Evolutionary conservation across 2,329 filamentous ascomycete species (phyloP).

Genomic region (Monosporascus sp.): DNA sequence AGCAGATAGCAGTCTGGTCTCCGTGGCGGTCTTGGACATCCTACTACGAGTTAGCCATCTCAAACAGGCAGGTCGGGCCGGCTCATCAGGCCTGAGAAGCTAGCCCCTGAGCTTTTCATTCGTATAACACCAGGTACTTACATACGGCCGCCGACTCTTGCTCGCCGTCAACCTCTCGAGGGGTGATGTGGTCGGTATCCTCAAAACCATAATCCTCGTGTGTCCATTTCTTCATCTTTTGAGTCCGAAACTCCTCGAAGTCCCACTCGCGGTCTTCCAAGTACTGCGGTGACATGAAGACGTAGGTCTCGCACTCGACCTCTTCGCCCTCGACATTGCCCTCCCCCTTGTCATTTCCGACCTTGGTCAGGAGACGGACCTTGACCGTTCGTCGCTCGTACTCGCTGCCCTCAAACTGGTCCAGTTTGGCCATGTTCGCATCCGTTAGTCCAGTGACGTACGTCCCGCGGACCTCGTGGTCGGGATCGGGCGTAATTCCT

Average conservation of each 20-base stretch:
- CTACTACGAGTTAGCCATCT: too few species aligned
- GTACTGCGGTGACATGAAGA: conserved; percentile 45
- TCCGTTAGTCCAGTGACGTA: conserved; percentile 74
- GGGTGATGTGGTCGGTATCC: conserved; percentile 24
- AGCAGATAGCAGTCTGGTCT: too few species aligned
- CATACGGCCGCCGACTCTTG: conserved; percentile 19
- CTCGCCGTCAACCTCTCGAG: conserved; percentile 13
- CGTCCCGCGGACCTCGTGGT: conserved; percentile 64
- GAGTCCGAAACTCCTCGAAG: conserved; percentile 72
- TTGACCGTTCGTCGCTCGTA: conserved; percentile 31
- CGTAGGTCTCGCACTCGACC: conserved; percentile 57
- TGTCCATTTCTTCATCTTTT: conserved; percentile 60
- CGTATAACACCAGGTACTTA: conserved; percentile 9
- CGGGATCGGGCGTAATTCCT: conserved; percentile 57
- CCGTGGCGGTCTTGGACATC: too few species aligned
- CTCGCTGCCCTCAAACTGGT: conserved; percentile 75
- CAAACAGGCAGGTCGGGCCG: too few species aligned
- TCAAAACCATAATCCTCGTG: conserved; percentile 44
- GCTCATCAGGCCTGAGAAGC: too few species aligned
- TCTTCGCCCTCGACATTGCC: conserved; percentile 40
- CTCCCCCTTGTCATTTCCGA: conserved; percentile 32
- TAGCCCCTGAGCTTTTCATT: not conserved
- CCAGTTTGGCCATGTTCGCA: conserved; percentile 68
- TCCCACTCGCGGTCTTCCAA: conserved; percentile 82
- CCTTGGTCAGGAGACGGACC: conserved; percentile 31